phyloP scores from a whole-genome alignment of 768 basidiomycete species.

The Podaxis sp. region DNA sequence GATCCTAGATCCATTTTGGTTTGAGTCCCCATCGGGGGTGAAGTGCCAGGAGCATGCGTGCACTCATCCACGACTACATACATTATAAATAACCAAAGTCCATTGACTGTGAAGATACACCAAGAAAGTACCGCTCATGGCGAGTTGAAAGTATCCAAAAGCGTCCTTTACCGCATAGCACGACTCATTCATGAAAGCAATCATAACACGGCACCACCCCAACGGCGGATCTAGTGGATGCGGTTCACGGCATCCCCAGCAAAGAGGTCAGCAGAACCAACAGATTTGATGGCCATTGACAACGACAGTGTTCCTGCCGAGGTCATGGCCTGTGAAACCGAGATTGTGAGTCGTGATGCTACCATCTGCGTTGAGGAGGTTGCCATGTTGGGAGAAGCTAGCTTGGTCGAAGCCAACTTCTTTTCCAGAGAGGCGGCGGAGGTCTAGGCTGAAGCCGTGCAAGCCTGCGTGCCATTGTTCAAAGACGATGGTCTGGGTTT shows the following conservation, averaged over 20 bases:
- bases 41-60: neutral
- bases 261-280: slow-evolving; percentile 29
- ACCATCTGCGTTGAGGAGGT: slow-evolving; percentile 30
- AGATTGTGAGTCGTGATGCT: slow-evolving; percentile 33
- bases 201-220: too few species aligned
- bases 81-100: neutral
- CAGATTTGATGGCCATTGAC: slow-evolving; percentile 25
- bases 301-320: slow-evolving; percentile 34
- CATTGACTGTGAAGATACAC: neutral
- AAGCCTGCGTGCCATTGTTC: slow-evolving; percentile 39
- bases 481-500: slow-evolving; percentile 41
- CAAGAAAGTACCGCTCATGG: neutral
- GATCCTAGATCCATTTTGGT: neutral
- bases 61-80: neutral
- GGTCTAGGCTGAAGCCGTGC: slow-evolving; percentile 35
- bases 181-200: too few species aligned
- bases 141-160: neutral
- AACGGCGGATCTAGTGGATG: neutral
- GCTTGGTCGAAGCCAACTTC: slow-evolving; percentile 34
- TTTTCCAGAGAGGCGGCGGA: slow-evolving; percentile 33
- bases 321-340: slow-evolving; percentile 34
- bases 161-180: neutral
- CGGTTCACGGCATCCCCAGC: slow-evolving; percentile 21
- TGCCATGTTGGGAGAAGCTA: slow-evolving; percentile 30
- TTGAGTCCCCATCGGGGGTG: neutral